Conservation (phyloP, 441 rosid genomes). For the Gossypium laxum region DNA sequence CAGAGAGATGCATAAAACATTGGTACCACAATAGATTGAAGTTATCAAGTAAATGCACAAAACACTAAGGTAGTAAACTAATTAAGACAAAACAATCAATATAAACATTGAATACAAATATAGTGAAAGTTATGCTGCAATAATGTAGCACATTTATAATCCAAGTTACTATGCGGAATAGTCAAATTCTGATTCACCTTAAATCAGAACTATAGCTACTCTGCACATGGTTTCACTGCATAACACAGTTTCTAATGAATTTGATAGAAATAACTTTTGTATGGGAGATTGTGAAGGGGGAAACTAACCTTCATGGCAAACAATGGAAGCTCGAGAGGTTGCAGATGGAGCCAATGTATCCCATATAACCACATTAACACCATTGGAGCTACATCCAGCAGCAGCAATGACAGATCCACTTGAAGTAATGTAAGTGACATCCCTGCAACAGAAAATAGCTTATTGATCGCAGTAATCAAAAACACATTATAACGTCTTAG, state of each 20-base stretch:
- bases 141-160: not conserved
- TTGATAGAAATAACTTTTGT: not conserved
- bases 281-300: not conserved
- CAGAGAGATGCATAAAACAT: conserved; percentile 12
- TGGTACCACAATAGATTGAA: not conserved
- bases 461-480: conserved; percentile 3
- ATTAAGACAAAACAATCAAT: not conserved
- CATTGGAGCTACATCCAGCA: conserved; percentile 71
- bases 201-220: not conserved
- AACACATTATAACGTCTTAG: not conserved
- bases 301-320: conserved; percentile 75
- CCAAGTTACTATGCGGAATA: not conserved
- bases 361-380: conserved; percentile 85
- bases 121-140: not conserved
- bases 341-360: conserved; percentile 91
- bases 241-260: not conserved
- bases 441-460: conserved; percentile 45
- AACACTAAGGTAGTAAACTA: conserved; percentile 3
- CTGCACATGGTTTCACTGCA: not conserved
- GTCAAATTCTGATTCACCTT: not conserved
- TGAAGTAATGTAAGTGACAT: conserved; percentile 66
- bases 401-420: conserved; percentile 93
- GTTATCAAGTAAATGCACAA: conserved; percentile 11
- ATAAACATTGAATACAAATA: not conserved
- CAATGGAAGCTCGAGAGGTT: conserved; percentile 72